Conservation (phyloP, 768 basidiomycete species). For the Tubosaeta sp. region DNA sequence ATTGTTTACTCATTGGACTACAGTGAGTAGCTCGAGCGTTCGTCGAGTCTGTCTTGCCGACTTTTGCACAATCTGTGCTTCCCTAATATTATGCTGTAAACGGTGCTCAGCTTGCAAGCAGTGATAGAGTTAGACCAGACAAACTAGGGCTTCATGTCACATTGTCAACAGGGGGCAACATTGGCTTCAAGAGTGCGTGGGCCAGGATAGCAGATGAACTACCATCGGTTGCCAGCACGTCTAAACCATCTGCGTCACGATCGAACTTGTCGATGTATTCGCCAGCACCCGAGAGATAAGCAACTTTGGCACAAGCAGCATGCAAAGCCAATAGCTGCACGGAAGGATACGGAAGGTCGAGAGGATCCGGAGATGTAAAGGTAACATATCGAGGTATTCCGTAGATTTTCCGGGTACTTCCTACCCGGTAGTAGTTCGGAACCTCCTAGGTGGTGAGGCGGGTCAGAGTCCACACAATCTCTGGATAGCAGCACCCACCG, state of each 20-base stretch:
- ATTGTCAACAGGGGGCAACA: neutral
- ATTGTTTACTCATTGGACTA: too few relatives aligned
- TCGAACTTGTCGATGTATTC: constrained; percentile 30
- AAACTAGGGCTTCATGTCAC: too few relatives aligned
- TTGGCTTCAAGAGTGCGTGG: neutral
- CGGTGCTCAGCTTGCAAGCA: too few relatives aligned
- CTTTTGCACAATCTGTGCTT: too few relatives aligned
- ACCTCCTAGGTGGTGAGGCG: neutral
- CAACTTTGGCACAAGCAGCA: constrained; percentile 38
- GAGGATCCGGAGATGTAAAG: constrained; percentile 28
- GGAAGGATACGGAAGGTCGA: constrained; percentile 28
- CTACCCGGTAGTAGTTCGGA: neutral
- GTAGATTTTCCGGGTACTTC: too few relatives aligned
- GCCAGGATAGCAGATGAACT: neutral
- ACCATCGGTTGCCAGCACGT: neutral
- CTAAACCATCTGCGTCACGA: constrained; percentile 19
- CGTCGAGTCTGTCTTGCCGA: too few relatives aligned
- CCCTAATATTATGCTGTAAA: too few relatives aligned
- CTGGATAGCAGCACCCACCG: neutral
- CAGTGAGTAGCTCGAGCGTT: too few relatives aligned
- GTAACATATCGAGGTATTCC: constrained; percentile 10
- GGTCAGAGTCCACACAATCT: neutral
- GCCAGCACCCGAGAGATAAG: constrained; percentile 37
- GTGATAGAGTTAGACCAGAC: too few relatives aligned
- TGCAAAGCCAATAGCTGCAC: constrained; percentile 33